These are phyloP conservation scores for Micractinium sp. DNA, from an alignment of 139 green algal species.

Conservation along the genomic window DNA sequence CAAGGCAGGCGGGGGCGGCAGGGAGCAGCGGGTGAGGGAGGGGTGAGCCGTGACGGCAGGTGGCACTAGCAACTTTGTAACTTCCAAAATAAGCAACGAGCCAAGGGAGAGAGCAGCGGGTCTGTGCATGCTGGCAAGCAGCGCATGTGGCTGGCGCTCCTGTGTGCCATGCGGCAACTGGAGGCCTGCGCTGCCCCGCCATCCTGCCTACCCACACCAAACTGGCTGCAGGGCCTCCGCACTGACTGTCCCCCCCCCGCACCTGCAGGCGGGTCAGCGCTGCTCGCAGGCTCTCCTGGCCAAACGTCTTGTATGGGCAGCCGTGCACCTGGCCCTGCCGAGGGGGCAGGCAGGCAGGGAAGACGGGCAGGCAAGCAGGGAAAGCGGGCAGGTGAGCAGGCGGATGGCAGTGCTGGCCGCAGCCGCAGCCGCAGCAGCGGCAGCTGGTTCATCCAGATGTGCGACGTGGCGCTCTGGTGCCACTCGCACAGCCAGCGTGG, in stretches of 20 bases:
- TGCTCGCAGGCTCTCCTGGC: constrained; percentile 64
- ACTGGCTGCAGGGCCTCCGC: neutral
- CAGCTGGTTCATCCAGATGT: no score
- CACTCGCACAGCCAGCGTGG: no score
- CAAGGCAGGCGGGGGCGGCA: neutral
- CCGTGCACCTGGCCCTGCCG: constrained; percentile 75
- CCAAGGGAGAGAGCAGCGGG: no score
- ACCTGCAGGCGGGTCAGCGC: constrained; percentile 67
- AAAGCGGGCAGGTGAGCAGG: neutral
- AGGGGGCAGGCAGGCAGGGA: neutral
- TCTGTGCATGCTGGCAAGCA: no score
- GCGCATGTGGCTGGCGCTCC: no score
- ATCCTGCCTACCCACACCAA: neutral
- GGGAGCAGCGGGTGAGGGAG: no score
- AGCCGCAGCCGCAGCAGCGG: no score
- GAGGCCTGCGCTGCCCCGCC: no score
- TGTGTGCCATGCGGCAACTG: no score
- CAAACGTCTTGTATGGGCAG: constrained; percentile 91
- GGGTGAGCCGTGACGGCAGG: neutral
- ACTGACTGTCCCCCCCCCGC: neutral
- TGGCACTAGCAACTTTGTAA: neutral
- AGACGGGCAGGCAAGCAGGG: neutral
- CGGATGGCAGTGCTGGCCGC: no score
- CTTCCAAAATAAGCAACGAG: no score
- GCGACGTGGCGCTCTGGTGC: no score